Evolutionary conservation across 345 rosid genomes (phyloP), one percentile per base, ranked within the genome.

Genomic region (Carallia brachiata): DNA sequence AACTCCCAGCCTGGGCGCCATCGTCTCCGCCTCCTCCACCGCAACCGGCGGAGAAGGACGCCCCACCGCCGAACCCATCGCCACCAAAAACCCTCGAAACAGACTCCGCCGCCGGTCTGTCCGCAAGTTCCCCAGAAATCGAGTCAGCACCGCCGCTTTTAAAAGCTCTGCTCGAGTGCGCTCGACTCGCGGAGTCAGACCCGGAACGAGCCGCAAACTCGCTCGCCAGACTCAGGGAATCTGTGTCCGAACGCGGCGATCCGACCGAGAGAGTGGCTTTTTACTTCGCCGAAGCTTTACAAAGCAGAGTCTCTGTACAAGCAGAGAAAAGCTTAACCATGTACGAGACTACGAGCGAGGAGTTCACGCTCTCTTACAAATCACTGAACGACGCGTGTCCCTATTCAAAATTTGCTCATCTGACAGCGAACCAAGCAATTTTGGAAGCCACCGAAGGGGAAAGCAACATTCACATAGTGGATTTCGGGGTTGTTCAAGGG

Each of bases 391-490:
- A 94, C 73, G 96, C 98, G 0, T 89, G 94, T 27, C 98, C 98
- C 0, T 94, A 88, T 65, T 86, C 87, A 31, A 94, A 91, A 60
- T 94, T 94, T 67, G 96, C 98, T 67, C 97, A 94, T 77, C 70
- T 94, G 50, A 93, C 98, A 0, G 98, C 98, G 18, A 91, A 93
- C 61, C 98, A 91, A 66, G 94, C 98, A 56, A 93, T 93, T 40
- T 92, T 93, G 0, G 98, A 93, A 80, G 96, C 98, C 27, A 88
- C 96, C 0, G 91, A 86, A 70, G 55, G 52, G 40, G 85, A 91
- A 1, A 69, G 77, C 70, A 87, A 84, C 83, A 91, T 93, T 75
- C 98, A 93, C 79, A 86, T 93, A 65, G 88, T 93, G 36, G 98
- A 93, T 83, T 93, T 91, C 52, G 98, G 98, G 30, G 86, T 91